Evolutionary conservation across 2,329 filamentous ascomycete species (phyloP).

Genomic region (Aspergillus sp.): DNA sequence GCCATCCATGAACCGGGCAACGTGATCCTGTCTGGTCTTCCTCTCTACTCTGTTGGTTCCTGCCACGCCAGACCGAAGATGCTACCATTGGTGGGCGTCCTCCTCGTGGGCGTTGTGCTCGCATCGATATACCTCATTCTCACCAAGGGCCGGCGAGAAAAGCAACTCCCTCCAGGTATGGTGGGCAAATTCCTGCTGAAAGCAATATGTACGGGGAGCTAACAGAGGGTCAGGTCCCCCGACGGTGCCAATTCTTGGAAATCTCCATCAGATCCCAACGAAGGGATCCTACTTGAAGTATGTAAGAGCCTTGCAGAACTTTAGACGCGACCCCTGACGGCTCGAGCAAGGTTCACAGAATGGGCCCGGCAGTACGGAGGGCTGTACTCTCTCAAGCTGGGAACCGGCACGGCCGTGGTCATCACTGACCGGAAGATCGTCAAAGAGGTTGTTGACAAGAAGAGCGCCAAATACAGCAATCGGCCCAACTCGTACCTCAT

Average conservation of each 20-base stretch:
- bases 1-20: too few relatives aligned
- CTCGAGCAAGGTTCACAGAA: slow-evolving; percentile 35
- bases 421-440: slow-evolving; percentile 33
- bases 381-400: slow-evolving; percentile 37
- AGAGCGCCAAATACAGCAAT: slow-evolving; percentile 35
- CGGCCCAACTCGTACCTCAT: slow-evolving; percentile 36
- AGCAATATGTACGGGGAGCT: not conserved
- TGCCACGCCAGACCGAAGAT: not conserved
- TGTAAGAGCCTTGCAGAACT: not conserved
- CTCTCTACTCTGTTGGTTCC: not conserved
- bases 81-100: not conserved
- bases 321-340: not conserved
- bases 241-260: slow-evolving; percentile 36
- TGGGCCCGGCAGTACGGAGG: slow-evolving; percentile 37
- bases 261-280: slow-evolving; percentile 30
- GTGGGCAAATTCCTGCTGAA: too few relatives aligned
- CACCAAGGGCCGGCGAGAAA: not conserved
- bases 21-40: not conserved
- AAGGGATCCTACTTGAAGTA: slow-evolving; percentile 21
- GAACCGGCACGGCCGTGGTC: slow-evolving; percentile 33
- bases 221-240: slow-evolving; percentile 22
- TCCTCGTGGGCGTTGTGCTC: not conserved
- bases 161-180: not conserved
- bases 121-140: not conserved
- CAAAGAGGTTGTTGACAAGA: slow-evolving; percentile 40